These are phyloP conservation scores for Leccinum fibrillosum DNA, from an alignment of 768 basidiomycete genomes.

Conservation along the genomic window DNA sequence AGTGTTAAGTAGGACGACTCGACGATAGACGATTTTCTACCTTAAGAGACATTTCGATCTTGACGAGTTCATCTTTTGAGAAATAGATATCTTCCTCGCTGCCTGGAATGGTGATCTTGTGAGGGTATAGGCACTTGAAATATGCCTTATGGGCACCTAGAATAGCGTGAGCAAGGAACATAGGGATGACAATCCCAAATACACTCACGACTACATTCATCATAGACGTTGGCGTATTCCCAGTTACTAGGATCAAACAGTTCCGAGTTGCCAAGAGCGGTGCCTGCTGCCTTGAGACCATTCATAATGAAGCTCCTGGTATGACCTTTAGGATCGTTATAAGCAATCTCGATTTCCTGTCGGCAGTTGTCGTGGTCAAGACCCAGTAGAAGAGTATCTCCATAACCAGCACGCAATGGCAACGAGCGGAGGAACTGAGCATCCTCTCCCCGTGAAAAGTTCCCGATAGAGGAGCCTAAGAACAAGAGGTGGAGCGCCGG, in stretches of 20 bases:
- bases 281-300: slow-evolving; percentile 68
- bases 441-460: slow-evolving; percentile 73
- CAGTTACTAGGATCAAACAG: slow-evolving; percentile 67
- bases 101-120: slow-evolving; percentile 52
- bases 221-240: slow-evolving; percentile 65
- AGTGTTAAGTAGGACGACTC: not conserved
- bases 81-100: slow-evolving; percentile 49
- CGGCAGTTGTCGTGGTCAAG: slow-evolving; percentile 80
- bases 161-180: not conserved
- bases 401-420: slow-evolving; percentile 68
- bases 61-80: slow-evolving; percentile 68
- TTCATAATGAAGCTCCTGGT: slow-evolving; percentile 85
- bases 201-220: slow-evolving; percentile 49
- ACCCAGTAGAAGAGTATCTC: slow-evolving; percentile 88
- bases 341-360: slow-evolving; percentile 75
- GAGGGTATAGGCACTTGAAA: slow-evolving; percentile 62
- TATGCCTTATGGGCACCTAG: slow-evolving; percentile 83
- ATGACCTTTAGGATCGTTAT: slow-evolving; percentile 76
- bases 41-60: slow-evolving; percentile 88
- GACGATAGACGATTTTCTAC: slow-evolving; percentile 37
- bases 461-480: slow-evolving; percentile 89
- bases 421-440: slow-evolving; percentile 72
- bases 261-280: slow-evolving; percentile 60
- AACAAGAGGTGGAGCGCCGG: slow-evolving; percentile 81
- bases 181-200: not conserved